Evolutionary conservation across 306 rosid species (phyloP), one percentile per base, ranked within the genome.

Genomic region (Erythrophleum fordii): DNA sequence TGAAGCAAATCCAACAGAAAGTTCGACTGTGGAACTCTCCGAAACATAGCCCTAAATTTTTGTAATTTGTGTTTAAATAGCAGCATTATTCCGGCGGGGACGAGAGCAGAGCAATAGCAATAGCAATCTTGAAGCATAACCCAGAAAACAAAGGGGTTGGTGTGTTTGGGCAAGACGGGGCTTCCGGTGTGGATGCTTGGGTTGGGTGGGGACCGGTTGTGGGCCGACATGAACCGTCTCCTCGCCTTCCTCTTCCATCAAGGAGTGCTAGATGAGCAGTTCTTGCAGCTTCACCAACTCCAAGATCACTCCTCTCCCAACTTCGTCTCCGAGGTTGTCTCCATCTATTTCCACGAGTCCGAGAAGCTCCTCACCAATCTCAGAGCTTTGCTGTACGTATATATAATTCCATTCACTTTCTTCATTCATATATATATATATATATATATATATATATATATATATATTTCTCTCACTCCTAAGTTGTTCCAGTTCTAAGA

Each of bases 151-250:
- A n/a, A n/a, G n/a, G n/a, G 60, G 60, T 18, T 53, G 60, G 48
- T 60, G 48, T n/a, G n/a, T n/a, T n/a, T n/a, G 77, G 93, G 72
- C 97, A 94, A 94, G 80, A 94, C 98, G 98, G 98, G 98, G 90
- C 80, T 94, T 75, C 93, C 98, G 39, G 20, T 91, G 89, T 89
- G 94, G 94, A 81, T 91, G 94, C 91, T 94, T 84, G 97, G 97
- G 64, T 81, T 91, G 81, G 92, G 88, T 46, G 86, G 83, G 61
- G 97, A 91, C 76, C 89, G 91, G 83, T 84, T 89, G 89, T 94
- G 90, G 78, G 88, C 93, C 82, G 97, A 92, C 86, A 94, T 94
- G 98, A 91, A 88, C 68, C 97, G 97, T 20, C 83, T 94, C 72
- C 91, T 94, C 56, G 88, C 94, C 26, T 78, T 92, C n/a, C 97